Percentiles rank a stretch among this genome's conserved stretches.
phyloP scores from a whole-genome alignment of 2,329 filamentous ascomycete species.

The Trichoderma arundinaceum region DNA sequence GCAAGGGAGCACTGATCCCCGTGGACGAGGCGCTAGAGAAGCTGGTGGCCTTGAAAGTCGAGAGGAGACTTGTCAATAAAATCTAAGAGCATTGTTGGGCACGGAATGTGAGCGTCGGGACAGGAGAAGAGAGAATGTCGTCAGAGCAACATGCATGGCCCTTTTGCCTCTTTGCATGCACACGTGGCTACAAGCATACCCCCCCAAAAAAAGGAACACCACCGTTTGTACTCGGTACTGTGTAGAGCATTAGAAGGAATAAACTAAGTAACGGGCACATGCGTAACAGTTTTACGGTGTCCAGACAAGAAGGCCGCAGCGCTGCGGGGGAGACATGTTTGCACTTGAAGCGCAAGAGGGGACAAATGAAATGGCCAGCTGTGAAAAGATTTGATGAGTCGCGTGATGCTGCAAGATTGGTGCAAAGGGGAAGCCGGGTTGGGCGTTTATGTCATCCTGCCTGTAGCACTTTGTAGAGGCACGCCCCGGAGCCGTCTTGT shows the following conservation, averaged over 20 bases:
- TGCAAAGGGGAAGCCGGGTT: constrained; percentile 19
- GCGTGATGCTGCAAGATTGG: constrained; percentile 28
- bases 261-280: background rate
- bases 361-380: constrained; percentile 15
- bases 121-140: background rate
- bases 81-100: constrained; percentile 36
- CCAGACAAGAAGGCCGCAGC: constrained; percentile 1
- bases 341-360: background rate
- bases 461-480: background rate
- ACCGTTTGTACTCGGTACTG: background rate
- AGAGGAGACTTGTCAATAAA: constrained; percentile 49
- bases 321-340: background rate
- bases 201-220: background rate
- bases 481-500: background rate
- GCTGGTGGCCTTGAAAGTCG: constrained; percentile 57
- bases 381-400: constrained; percentile 20
- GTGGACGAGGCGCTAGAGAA: constrained; percentile 63
- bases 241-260: constrained; percentile 14
- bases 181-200: constrained; percentile 21
- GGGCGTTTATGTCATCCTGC: constrained; percentile 3
- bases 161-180: constrained; percentile 17
- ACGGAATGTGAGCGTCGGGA: constrained; percentile 12
- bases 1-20: constrained; percentile 63
- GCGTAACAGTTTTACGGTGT: background rate
- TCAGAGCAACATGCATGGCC: constrained; percentile 15